Conservation (phyloP, 371 early-diverging fungal species). For the Actinomortierella wolfii region DNA sequence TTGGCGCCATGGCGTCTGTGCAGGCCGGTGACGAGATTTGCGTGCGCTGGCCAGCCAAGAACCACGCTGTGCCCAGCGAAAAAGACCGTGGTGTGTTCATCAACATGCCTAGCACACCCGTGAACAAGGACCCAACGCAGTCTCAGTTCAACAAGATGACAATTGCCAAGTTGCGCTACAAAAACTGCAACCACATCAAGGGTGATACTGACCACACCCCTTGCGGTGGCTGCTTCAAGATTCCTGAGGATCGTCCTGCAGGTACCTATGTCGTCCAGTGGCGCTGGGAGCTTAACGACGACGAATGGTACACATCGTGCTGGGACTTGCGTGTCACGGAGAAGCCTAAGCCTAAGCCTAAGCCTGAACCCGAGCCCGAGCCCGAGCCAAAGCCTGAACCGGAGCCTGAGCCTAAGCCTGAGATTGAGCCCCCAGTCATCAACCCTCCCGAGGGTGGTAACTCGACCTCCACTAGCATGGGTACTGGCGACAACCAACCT, state of each 20-base stretch:
- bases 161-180: constrained; percentile 22
- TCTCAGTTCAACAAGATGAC: constrained; percentile 7
- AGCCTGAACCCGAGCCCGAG: too few species aligned
- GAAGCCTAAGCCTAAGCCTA: too few species aligned
- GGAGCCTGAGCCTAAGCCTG: too few species aligned
- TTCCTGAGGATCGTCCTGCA: constrained; percentile 8
- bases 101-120: constrained; percentile 18
- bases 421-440: too few species aligned
- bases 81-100: constrained; percentile 14
- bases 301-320: constrained; percentile 41
- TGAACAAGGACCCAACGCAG: constrained; percentile 26
- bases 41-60: constrained; percentile 59
- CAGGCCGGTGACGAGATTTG: constrained; percentile 58
- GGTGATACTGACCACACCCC: constrained; percentile 20
- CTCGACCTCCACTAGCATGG: too few species aligned
- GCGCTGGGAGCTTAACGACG: constrained; percentile 31
- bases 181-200: constrained; percentile 19
- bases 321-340: constrained; percentile 36
- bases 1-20: constrained; percentile 42
- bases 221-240: constrained; percentile 35
- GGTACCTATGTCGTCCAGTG: constrained; percentile 40
- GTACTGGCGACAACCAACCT: too few species aligned
- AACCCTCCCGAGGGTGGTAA: too few species aligned
- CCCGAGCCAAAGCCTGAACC: too few species aligned
- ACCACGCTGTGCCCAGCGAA: constrained; percentile 27